Evolutionary conservation across 495 filamentous ascomycete genomes (phyloP).

Genomic region (Neurospora sp.): DNA sequence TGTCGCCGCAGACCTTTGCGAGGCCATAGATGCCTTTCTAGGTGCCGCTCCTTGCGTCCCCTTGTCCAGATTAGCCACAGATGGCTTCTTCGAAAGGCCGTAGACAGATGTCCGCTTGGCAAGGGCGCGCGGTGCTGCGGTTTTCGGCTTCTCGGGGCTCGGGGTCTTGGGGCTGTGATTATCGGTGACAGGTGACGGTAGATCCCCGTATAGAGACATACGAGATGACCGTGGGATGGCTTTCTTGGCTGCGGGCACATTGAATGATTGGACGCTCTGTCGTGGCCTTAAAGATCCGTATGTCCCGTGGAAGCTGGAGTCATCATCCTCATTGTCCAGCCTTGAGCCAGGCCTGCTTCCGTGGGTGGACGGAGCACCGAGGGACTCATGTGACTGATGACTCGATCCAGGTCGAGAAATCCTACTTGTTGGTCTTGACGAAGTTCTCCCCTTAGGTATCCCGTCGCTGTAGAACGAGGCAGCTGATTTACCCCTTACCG

Average conservation of each 20-base stretch:
- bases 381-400: constrained; percentile 31
- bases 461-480: constrained; percentile 26
- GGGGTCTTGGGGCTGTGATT: constrained; percentile 26
- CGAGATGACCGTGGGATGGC: constrained; percentile 3
- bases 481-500: constrained; percentile 25
- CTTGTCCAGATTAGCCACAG: constrained; percentile 30
- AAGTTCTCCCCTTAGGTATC: constrained; percentile 11
- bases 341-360: constrained; percentile 34
- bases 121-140: constrained; percentile 34
- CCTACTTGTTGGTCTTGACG: constrained; percentile 26
- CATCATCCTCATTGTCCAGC: constrained; percentile 21
- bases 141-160: constrained; percentile 41
- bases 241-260: constrained; percentile 6
- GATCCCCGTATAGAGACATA: constrained; percentile 7
- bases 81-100: constrained; percentile 44
- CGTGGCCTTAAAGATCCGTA: constrained; percentile 21
- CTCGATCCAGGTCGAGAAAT: constrained; percentile 35
- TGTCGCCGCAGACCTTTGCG: constrained; percentile 38
- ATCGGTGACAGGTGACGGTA: constrained; percentile 13
- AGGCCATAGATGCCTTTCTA: constrained; percentile 30
- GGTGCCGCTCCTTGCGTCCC: constrained; percentile 19
- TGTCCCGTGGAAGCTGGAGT: constrained; percentile 22
- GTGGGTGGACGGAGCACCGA: constrained; percentile 15
- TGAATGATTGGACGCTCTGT: constrained; percentile 16
- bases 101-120: constrained; percentile 47